These are phyloP conservation scores for Cucumis cinereus DNA, from an alignment of 306 rosid species.

Conservation along the genomic window DNA sequence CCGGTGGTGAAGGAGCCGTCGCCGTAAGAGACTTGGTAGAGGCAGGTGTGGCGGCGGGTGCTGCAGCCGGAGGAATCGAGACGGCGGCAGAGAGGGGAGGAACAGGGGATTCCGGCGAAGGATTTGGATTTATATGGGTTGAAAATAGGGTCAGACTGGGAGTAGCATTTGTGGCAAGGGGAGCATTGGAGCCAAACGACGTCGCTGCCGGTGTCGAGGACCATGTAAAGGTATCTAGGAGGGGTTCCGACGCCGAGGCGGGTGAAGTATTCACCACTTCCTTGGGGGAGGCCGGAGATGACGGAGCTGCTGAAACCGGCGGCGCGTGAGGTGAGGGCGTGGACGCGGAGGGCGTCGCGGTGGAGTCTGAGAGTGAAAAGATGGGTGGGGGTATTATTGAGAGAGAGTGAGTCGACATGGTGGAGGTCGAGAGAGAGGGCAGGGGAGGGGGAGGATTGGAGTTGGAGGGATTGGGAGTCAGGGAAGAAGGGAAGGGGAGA, in stretches of 20 bases:
- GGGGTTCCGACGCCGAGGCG: conserved; percentile 53
- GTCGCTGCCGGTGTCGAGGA: conserved; percentile 57
- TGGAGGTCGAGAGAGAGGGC: not conserved
- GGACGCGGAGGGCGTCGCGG: not conserved
- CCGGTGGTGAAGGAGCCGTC: conserved; percentile 56
- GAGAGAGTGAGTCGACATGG: not conserved
- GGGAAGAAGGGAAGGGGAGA: not conserved
- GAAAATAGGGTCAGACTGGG: conserved; percentile 38
- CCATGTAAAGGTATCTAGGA: conserved; percentile 33
- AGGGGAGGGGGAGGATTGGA: not conserved
- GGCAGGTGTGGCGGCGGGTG: conserved; percentile 17
- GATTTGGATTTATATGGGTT: conserved; percentile 31
- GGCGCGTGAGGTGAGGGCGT: not conserved
- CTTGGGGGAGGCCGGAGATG: conserved; percentile 39
- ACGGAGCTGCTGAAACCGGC: conserved; percentile 46
- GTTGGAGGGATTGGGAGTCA: not conserved
- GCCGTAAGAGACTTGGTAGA: conserved; percentile 52
- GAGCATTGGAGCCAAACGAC: conserved; percentile 55
- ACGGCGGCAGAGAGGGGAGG: conserved; percentile 10
- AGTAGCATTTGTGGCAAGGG: conserved; percentile 46
- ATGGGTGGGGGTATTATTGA: not conserved
- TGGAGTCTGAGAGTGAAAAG: not conserved
- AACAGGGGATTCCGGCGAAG: not conserved
- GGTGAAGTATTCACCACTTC: conserved; percentile 65
- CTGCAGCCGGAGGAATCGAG: conserved; percentile 39